Evolutionary conservation across 192 early-diverging fungal species (phyloP).

Genomic region (Radiomyces spectabilis): DNA sequence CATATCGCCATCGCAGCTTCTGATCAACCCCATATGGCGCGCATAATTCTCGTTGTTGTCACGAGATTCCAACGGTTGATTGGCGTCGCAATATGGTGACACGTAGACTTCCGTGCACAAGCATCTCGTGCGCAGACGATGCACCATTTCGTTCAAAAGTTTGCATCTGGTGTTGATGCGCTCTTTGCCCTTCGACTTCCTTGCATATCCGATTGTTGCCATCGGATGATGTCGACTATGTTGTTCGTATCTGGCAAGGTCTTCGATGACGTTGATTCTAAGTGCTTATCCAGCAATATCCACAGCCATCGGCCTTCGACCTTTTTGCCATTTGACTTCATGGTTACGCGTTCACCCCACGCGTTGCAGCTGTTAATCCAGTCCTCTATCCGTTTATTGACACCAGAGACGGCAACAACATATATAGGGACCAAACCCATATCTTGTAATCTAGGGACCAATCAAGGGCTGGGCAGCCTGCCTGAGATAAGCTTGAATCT

Average conservation of each 20-base stretch:
- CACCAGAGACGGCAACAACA: no score
- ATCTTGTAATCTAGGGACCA: no score
- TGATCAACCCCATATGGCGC: conserved; percentile 1
- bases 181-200: conserved; percentile 4
- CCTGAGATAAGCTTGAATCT: no score
- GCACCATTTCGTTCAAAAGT: background rate
- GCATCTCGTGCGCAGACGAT: conserved; percentile 3
- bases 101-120: conserved; percentile 1
- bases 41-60: background rate
- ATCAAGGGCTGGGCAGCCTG: no score
- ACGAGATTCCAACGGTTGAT: background rate
- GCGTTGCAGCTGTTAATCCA: conserved; percentile 6
- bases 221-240: conserved; percentile 4
- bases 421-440: no score
- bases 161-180: conserved; percentile 4
- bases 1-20: conserved; percentile 3
- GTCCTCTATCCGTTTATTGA: conserved; percentile 2
- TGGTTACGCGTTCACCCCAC: conserved; percentile 3
- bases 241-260: conserved; percentile 3
- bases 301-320: background rate
- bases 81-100: conserved; percentile 5
- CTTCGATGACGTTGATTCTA: conserved; percentile 4
- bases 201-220: conserved; percentile 5
- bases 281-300: conserved; percentile 1
- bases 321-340: conserved; percentile 5